Evolutionary conservation across 257 asterid species (phyloP).

Genomic region (Solanum clarkiae): DNA sequence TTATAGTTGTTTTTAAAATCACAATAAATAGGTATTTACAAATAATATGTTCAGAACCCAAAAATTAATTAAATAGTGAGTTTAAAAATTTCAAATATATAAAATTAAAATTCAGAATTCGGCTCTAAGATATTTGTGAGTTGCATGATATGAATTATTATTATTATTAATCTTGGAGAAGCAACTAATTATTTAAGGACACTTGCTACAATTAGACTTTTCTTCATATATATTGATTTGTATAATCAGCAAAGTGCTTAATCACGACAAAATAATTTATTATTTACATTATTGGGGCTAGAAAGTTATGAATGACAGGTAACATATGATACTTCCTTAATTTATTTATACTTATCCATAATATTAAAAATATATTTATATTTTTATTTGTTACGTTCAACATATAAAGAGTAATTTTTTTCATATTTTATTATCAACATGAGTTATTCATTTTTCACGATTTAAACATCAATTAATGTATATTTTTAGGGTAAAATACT

Average conservation of each 20-base stretch:
- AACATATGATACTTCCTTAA: background rate
- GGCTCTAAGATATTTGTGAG: background rate
- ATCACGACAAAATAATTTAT: background rate
- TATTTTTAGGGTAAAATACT: too few species aligned
- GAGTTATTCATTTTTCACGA: too few species aligned
- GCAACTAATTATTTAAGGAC: background rate
- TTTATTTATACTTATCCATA: too few species aligned
- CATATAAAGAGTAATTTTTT: too few species aligned
- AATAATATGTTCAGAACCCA: background rate
- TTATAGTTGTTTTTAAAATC: background rate
- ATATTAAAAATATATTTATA: too few species aligned
- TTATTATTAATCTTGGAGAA: too few species aligned
- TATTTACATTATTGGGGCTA: background rate
- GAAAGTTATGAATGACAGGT: background rate
- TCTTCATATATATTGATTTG: background rate
- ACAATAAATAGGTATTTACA: background rate
- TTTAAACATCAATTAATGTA: too few species aligned
- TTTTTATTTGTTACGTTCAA: too few species aligned
- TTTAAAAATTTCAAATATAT: background rate
- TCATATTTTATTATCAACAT: too few species aligned
- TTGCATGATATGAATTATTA: too few species aligned
- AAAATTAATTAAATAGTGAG: background rate
- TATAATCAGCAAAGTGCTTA: background rate
- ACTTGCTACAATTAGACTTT: background rate
- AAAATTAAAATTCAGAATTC: background rate